These are phyloP conservation scores for Lycium barbarum DNA, from an alignment of 257 asterid genomes.

Conservation along the genomic window DNA sequence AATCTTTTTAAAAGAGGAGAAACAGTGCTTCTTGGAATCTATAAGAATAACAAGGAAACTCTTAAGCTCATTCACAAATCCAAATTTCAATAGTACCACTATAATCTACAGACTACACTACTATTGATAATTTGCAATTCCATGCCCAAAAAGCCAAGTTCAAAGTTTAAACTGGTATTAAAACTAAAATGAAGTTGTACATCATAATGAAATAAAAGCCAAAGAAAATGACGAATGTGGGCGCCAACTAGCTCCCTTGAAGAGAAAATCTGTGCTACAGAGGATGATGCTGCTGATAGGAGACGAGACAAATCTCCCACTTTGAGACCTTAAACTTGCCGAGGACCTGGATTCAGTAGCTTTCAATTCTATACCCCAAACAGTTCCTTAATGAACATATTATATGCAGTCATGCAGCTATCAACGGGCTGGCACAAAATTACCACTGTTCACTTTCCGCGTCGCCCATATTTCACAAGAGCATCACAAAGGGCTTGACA, in stretches of 20 bases:
- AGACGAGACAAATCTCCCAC: not conserved
- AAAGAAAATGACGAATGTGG: not conserved
- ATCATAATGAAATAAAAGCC: not conserved
- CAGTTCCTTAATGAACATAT: not conserved
- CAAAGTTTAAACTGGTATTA: not conserved
- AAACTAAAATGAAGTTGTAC: not conserved
- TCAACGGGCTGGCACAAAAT: not conserved
- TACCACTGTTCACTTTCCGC: not conserved
- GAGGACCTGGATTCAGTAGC: constrained; percentile 12
- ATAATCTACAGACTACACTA: not conserved
- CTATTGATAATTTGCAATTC: not conserved
- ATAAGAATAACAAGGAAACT: not conserved
- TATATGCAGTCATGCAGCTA: not conserved
- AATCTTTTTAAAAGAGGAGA: not conserved
- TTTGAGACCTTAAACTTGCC: not conserved
- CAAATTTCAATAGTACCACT: not conserved
- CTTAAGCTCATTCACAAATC: constrained; percentile 10
- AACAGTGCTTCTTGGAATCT: not conserved
- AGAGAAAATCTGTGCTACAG: constrained; percentile 8
- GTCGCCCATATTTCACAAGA: not conserved
- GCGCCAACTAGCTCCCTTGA: not conserved
- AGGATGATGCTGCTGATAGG: no score
- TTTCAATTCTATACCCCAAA: not conserved
- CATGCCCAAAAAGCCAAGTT: constrained; percentile 19
- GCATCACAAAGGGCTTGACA: not conserved